Conservation (phyloP, 2,329 filamentous ascomycete species). For the Penicillium verrucosum region DNA sequence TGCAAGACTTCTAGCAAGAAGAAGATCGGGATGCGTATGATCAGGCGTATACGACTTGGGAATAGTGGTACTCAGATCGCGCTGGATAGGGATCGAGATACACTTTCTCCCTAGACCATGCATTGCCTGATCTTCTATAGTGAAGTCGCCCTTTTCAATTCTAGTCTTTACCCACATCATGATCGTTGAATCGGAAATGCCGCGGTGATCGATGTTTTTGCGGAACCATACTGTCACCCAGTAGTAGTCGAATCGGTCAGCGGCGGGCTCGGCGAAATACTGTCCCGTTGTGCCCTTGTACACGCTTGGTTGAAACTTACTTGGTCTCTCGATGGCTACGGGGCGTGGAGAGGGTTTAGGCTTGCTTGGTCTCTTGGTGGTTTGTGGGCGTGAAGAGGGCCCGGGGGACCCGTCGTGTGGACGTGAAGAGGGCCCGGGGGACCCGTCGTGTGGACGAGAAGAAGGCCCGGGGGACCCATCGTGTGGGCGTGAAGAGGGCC, state of each 20-base stretch:
- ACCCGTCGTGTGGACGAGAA: too few relatives aligned
- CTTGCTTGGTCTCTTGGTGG: too few relatives aligned
- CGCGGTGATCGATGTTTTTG: not conserved
- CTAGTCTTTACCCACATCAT: not conserved
- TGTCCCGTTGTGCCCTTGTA: not conserved
- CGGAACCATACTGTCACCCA: not conserved
- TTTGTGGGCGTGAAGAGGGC: not conserved
- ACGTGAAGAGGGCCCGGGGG: too few relatives aligned
- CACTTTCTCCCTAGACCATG: not conserved
- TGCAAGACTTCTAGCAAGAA: not conserved
- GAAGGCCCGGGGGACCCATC: too few relatives aligned
- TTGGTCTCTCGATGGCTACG: not conserved
- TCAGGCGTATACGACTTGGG: not conserved
- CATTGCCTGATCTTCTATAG: not conserved
- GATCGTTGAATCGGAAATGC: not conserved
- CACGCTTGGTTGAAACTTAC: not conserved
- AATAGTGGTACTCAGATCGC: not conserved
- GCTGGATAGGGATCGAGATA: not conserved
- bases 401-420: too few relatives aligned
- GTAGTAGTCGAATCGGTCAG: not conserved
- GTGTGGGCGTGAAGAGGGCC: too few relatives aligned
- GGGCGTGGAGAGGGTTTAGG: accelerated
- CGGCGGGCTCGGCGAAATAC: not conserved
- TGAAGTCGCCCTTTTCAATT: not conserved
- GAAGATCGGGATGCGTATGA: not conserved